A percentile compares a stretch with the other conserved stretches of the same genome.
Evolutionary conservation across 768 basidiomycete genomes (phyloP).

Genomic region (Suillus lakei): DNA sequence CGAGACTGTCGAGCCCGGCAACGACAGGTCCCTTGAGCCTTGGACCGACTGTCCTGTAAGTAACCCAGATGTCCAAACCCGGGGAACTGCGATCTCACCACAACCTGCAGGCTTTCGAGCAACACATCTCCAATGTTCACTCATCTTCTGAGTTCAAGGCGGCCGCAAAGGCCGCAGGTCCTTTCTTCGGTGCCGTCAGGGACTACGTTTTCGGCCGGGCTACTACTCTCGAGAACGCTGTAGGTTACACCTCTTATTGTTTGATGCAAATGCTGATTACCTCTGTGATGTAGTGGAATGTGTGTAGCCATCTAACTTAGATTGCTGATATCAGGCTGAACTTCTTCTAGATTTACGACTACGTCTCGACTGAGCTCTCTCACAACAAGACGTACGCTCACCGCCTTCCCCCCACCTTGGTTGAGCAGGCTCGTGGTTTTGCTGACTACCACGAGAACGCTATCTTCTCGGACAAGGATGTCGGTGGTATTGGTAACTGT

Average conservation of each 20-base stretch:
- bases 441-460: constrained; percentile 83
- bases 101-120: constrained; percentile 58
- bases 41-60: constrained; percentile 69
- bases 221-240: constrained; percentile 69
- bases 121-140: constrained; percentile 65
- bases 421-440: constrained; percentile 74
- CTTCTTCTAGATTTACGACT: constrained; percentile 67
- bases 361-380: constrained; percentile 70
- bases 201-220: constrained; percentile 77
- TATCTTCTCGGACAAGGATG: constrained; percentile 67
- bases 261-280: constrained; percentile 15
- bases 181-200: constrained; percentile 68
- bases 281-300: constrained; percentile 63
- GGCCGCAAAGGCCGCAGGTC: constrained; percentile 55
- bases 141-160: constrained; percentile 69
- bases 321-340: constrained; percentile 3
- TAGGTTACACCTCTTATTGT: constrained; percentile 38
- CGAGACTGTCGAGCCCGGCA: constrained; percentile 85
- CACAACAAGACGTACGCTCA: constrained; percentile 86
- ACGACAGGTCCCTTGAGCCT: constrained; percentile 83
- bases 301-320: constrained; percentile 37
- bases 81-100: constrained; percentile 8
- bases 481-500: constrained; percentile 81
- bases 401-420: constrained; percentile 77
- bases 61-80: constrained; percentile 18